These are phyloP conservation scores for Kickxella alabastrina DNA, from an alignment of 192 early-diverging fungal genomes.

Conservation along the genomic window DNA sequence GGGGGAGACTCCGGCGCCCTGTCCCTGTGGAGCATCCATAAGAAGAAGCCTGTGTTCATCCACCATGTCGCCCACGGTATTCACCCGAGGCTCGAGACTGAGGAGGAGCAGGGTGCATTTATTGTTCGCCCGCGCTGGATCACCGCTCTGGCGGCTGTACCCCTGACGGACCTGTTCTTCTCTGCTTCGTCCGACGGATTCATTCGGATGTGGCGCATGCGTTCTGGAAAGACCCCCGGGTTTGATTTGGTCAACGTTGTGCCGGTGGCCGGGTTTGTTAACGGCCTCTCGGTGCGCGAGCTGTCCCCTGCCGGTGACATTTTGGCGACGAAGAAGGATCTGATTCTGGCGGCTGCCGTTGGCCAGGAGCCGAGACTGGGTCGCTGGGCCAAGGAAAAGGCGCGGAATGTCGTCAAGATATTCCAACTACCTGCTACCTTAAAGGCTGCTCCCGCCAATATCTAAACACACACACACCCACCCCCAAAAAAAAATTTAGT, in stretches of 20 bases:
- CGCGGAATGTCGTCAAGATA: conserved; percentile 69
- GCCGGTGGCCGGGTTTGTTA: conserved; percentile 62
- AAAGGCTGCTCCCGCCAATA: neutral
- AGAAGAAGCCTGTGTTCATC: conserved; percentile 91
- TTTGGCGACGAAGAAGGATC: conserved; percentile 16
- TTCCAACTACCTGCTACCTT: conserved; percentile 54
- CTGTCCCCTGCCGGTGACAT: conserved; percentile 2
- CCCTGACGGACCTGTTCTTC: conserved; percentile 86
- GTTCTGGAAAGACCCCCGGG: conserved; percentile 55
- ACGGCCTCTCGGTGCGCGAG: conserved; percentile 42
- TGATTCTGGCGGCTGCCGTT: conserved; percentile 62
- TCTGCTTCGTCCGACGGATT: conserved; percentile 86
- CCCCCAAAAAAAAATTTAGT: neutral
- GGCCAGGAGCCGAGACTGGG: conserved; percentile 91
- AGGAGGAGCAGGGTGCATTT: neutral
- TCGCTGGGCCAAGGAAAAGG: conserved; percentile 82
- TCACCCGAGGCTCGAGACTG: conserved; percentile 18
- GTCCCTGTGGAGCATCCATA: conserved; percentile 86
- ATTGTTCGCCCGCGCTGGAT: conserved; percentile 69
- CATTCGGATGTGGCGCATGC: conserved; percentile 84
- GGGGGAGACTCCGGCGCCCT: conserved; percentile 86
- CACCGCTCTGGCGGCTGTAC: conserved; percentile 75
- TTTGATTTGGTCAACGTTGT: conserved; percentile 55
- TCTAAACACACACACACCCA: neutral
- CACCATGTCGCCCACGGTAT: conserved; percentile 72